Evolutionary conservation across 352 stramenopile genomes (phyloP), one percentile per base, ranked within the genome.

Genomic region (Pythium myriotylum): DNA sequence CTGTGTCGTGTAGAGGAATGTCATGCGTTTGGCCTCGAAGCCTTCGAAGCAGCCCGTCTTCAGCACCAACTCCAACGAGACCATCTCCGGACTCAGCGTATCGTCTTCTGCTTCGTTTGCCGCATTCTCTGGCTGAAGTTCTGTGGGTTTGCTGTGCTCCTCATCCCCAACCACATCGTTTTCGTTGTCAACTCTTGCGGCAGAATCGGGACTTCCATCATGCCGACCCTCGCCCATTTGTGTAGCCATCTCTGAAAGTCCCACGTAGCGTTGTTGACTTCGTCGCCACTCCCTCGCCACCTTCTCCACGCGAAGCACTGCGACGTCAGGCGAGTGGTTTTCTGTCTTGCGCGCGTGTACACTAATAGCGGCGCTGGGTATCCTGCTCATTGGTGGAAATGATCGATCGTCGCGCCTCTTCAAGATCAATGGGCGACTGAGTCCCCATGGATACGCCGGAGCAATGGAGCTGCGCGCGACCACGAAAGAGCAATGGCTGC

Each of bases 401-500:
- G 8, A 6, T 14, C 12, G 14, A 48, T 48, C 5, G 4, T 42
- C 27, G 54, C 54, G 54, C 4, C 54, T 61, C 54, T 61, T 61
- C 41, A 61, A 61, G 54, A 52, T 61, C 54, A 32, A 41, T 43
- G 41, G 17, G 27, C 29, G 35, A n/a, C n/a, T n/a, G n/a, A n/a
- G n/a, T n/a, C n/a, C n/a, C n/a, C n/a, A n/a, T n/a, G n/a, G n/a
- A n/a, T n/a, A n/a, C n/a, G n/a, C n/a, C n/a, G n/a, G n/a, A 22
- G 2, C 37, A 8, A 43, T 43, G 41, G 55, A 47, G 43, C 33
- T 23, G 45, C 55, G 33, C 12, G 43, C 37, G 32, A 26, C 16
- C 8, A 59, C 56, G 24, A 84, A 88, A 60, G 58, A 74, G 20
- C 54, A 77, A 40, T 88, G 79, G 79, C 54, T 86, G n/a, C 74